These are phyloP conservation scores for Aspergillus sp. DNA, from an alignment of 2,329 filamentous ascomycete species.

Conservation along the genomic window DNA sequence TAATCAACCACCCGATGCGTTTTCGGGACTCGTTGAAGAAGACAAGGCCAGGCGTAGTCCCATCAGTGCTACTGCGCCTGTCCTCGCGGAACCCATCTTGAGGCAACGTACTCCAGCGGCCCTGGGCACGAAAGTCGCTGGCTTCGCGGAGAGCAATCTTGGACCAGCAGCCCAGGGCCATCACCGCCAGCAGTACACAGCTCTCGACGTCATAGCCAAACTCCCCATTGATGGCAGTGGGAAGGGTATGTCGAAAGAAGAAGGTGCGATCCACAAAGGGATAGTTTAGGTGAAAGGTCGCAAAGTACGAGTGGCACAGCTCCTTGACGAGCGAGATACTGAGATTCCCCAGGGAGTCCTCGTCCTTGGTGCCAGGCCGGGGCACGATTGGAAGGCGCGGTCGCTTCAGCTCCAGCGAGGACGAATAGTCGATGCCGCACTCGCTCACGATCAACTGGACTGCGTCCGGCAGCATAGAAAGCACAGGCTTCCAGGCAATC, in stretches of 20 bases:
- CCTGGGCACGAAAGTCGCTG: background rate
- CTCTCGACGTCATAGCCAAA: constrained; percentile 3
- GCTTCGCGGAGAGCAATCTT: background rate
- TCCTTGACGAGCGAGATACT: constrained; percentile 5
- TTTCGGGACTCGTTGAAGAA: constrained; percentile 2
- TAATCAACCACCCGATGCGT: background rate
- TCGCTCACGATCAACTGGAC: background rate
- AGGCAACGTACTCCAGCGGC: background rate
- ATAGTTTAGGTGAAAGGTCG: background rate
- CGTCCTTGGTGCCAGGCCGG: background rate
- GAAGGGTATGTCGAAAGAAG: background rate
- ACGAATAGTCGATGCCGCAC: background rate
- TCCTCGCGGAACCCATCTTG: background rate
- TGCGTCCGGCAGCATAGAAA: background rate
- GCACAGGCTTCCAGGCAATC: background rate
- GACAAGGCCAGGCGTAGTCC: background rate
- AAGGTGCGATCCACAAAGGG: background rate
- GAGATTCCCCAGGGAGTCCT: background rate
- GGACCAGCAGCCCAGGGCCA: constrained; percentile 4
- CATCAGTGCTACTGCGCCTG: background rate
- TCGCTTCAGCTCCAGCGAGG: background rate
- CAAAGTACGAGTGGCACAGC: constrained; percentile 1
- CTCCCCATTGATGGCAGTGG: background rate
- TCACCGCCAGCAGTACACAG: background rate
- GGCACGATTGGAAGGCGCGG: background rate